phyloP scores from a whole-genome alignment of 441 rosid genomes.

The Brassica hybrid region DNA sequence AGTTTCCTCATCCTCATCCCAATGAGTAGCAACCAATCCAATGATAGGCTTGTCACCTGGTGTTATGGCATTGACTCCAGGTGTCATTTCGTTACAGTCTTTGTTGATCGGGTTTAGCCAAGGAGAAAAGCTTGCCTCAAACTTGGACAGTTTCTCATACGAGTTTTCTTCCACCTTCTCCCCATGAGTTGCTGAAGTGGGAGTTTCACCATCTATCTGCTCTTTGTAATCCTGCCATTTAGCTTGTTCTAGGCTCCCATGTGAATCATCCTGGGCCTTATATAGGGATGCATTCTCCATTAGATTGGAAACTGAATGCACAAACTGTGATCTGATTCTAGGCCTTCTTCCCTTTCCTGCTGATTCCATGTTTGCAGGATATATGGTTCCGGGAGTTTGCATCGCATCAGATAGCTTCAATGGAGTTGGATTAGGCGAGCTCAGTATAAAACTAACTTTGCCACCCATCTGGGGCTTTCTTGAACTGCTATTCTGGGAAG shows the following conservation, averaged over 20 bases:
- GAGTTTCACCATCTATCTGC: slow-evolving; percentile 23
- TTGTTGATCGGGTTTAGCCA: slow-evolving; percentile 57
- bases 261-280: slow-evolving; percentile 36
- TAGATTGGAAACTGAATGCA: slow-evolving; percentile 59
- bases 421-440: slow-evolving; percentile 81
- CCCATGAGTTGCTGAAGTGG: slow-evolving; percentile 38
- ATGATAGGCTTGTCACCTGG: slow-evolving; percentile 84
- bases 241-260: neutral
- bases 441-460: slow-evolving; percentile 43
- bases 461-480: slow-evolving; percentile 47
- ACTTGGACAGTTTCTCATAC: slow-evolving; percentile 40
- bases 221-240: slow-evolving; percentile 1
- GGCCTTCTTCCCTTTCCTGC: slow-evolving; percentile 54
- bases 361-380: slow-evolving; percentile 59
- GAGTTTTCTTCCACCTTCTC: slow-evolving; percentile 42
- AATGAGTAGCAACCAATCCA: slow-evolving; percentile 86
- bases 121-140: slow-evolving; percentile 62
- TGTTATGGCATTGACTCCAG: slow-evolving; percentile 52
- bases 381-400: slow-evolving; percentile 98
- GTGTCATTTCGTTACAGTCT: slow-evolving; percentile 40
- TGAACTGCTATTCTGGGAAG: slow-evolving; percentile 51
- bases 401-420: slow-evolving; percentile 80
- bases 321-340: slow-evolving; percentile 77
- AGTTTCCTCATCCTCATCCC: slow-evolving; percentile 68
- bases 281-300: slow-evolving; percentile 51